Conservation (phyloP, 176 grass and related monocot species). For the Pontederia crassipes region DNA sequence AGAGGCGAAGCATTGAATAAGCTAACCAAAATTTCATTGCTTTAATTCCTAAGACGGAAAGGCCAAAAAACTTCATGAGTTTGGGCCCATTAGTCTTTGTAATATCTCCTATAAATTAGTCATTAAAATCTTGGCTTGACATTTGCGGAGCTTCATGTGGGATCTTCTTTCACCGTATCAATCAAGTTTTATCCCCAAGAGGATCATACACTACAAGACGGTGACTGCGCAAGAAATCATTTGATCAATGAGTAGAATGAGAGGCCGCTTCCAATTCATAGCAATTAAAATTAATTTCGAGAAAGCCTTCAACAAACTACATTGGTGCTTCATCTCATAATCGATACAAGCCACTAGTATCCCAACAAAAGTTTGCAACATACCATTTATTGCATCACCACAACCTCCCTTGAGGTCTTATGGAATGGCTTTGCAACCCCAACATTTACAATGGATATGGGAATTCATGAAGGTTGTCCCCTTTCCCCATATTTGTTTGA, state of each 20-base stretch:
- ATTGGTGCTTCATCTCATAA: no score
- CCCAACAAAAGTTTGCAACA: no score
- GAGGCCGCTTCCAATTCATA: no score
- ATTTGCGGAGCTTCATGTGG: background rate
- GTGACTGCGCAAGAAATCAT: background rate
- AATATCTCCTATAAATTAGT: constrained; percentile 5
- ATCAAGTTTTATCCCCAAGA: background rate
- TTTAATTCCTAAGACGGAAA: background rate
- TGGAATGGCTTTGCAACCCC: background rate
- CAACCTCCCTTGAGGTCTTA: background rate
- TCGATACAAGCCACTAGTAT: no score
- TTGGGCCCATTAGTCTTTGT: background rate
- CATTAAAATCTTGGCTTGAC: background rate
- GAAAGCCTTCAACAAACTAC: no score
- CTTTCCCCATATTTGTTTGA: constrained; percentile 5
- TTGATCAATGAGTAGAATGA: no score
- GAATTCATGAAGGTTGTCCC: background rate
- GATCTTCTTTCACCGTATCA: background rate
- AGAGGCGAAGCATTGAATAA: no score
- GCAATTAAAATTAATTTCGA: no score
- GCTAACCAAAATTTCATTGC: background rate
- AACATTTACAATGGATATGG: background rate
- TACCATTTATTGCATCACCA: background rate
- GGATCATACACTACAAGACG: background rate
- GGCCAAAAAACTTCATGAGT: background rate